Conservation (phyloP, 2,329 filamentous ascomycete species). For the Phyllosticta citrichinensis region DNA sequence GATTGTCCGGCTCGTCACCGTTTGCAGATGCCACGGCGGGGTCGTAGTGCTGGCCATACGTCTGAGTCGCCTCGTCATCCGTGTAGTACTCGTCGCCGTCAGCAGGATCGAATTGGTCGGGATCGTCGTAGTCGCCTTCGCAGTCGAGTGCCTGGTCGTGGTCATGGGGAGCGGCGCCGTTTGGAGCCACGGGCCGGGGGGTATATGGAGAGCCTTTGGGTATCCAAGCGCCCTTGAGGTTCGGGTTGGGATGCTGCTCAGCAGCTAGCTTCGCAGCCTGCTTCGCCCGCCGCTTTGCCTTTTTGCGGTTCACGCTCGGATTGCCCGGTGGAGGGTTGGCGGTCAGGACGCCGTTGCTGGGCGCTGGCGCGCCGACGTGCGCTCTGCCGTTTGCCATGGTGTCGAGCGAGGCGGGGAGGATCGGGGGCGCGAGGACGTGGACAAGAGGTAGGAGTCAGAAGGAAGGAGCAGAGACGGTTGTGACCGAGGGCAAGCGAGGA, state of each 20-base stretch:
- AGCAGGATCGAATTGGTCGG: constrained; percentile 20
- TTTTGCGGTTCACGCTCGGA: constrained; percentile 72
- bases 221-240: constrained; percentile 17
- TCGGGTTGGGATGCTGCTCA: constrained; percentile 18
- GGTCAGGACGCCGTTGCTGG: constrained; percentile 31
- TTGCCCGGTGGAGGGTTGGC: constrained; percentile 24
- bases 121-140: constrained; percentile 36
- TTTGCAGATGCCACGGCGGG: constrained; percentile 15
- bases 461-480: background rate
- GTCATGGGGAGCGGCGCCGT: constrained; percentile 4
- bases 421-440: constrained; percentile 1
- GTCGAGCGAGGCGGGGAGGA: constrained; percentile 3
- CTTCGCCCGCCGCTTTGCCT: constrained; percentile 86
- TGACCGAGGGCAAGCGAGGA: background rate
- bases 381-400: constrained; percentile 27
- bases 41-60: constrained; percentile 22
- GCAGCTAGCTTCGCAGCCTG: constrained; percentile 53
- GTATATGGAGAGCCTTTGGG: constrained; percentile 12
- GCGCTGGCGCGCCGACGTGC: constrained; percentile 19
- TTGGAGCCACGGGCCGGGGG: constrained; percentile 12
- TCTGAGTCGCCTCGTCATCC: constrained; percentile 25
- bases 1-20: constrained; percentile 6
- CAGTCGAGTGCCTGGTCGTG: constrained; percentile 29
- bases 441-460: constrained; percentile 1
- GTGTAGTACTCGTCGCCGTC: constrained; percentile 29